Evolutionary conservation across 495 filamentous ascomycete genomes (phyloP), one percentile per base, ranked within the genome.

Genomic region (Apiosordaria backusii): DNA sequence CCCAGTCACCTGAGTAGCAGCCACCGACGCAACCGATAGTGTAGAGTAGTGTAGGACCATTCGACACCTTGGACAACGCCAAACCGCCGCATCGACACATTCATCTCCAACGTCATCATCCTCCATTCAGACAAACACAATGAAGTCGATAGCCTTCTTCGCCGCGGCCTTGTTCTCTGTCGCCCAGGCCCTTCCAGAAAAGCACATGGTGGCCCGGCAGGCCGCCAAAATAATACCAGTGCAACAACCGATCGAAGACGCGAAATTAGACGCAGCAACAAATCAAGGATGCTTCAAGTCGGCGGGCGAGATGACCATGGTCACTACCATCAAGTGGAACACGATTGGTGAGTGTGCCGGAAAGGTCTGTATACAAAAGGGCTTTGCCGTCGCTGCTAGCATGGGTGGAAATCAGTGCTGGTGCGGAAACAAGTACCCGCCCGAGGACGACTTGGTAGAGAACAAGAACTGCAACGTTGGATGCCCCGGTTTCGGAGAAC

Each of bases 391-490:
- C 1, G 67, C 62, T 1, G 73, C 68, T 2, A 67, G 65, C 2
- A 67, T 18, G 18, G 62, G 66, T 19, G 69, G 71, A 18, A 67
- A 71, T 25, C 53, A 75, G 60, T 92, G 90, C 74, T 89, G 72
- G 62, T 92, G 90, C 71, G 90, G 90, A 50, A 70, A 83, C 50
- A 71, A 72, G 45, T 76, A 89, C 40, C 90, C 90, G 7, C 79
- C 84, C 21, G 68, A 77, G 18, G 62, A 67, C 4, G 74, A 73
- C 55, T 67, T 82, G 65, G 81, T 85, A 3, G 76, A 80, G 50
- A 78, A 87, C 67, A 67, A 66, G 10, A 65, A 80, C 3, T 92
- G 90, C 76, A 81, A 82, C 57, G 77, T 79, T 25, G 61, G 74
- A 1, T 92, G 90, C 73, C 72, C 79, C n/a, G 88, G 87, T 5